phyloP scores from a whole-genome alignment of 2,329 filamentous ascomycete genomes.

The Ampelomyces quisqualis region DNA sequence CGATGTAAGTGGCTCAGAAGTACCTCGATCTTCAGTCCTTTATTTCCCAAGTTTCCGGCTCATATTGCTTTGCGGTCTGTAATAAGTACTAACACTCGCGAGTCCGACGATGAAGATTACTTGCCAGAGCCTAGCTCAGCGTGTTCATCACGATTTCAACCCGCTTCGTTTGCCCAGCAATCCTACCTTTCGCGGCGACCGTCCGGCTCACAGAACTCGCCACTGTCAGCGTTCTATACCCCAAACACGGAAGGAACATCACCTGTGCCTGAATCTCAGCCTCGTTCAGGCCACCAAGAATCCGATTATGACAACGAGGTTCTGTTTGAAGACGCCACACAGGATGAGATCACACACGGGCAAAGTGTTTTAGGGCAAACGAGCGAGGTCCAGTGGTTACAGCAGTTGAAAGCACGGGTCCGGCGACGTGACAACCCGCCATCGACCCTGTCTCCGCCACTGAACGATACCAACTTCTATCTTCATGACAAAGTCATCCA shows the following conservation, averaged over 20 bases:
- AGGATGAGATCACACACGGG: background rate
- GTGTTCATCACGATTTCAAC: background rate
- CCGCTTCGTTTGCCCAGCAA: background rate
- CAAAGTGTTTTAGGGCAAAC: background rate
- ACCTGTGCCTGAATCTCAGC: background rate
- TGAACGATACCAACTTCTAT: constrained; percentile 19
- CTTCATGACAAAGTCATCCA: constrained; percentile 23
- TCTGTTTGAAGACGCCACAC: background rate
- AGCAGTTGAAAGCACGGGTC: constrained; percentile 8
- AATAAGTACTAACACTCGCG: constrained; percentile 1
- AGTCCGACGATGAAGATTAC: background rate
- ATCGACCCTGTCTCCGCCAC: background rate
- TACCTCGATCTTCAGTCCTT: background rate
- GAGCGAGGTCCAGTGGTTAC: background rate
- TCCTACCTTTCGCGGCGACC: background rate
- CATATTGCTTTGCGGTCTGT: background rate
- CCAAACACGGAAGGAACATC: background rate
- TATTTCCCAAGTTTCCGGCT: background rate
- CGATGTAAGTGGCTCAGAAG: constrained; percentile 6
- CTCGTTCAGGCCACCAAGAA: constrained; percentile 6
- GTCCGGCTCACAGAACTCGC: background rate
- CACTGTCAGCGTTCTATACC: background rate
- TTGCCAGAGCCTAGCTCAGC: background rate
- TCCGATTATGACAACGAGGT: constrained; percentile 7
- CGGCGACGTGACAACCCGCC: background rate